Base-by-base conservation (phyloP, 331 rosid species). In the Rosa hybrid region DNA sequence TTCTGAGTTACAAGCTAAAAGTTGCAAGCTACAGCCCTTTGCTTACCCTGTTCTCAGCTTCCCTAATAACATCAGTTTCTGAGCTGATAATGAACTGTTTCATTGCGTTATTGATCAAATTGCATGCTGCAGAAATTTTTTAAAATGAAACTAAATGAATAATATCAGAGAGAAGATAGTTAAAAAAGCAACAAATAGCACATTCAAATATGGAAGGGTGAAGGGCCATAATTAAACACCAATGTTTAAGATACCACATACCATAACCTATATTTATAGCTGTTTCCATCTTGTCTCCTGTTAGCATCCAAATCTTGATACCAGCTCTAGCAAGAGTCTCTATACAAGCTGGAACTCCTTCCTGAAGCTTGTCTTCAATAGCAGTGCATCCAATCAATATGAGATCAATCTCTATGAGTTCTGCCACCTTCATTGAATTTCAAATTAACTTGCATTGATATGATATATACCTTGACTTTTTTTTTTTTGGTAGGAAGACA, bases 301-400 rank as follows among this genome's bases (percentile, higher is more conserved):
- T 95, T 27, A 95, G 92, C 75, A 95, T 90, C 99, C 99, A 95
- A 84, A 95, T 88, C 88, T 95, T 95, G 85, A 95, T 95, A 69
- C 99, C 99, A 80, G 99, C 99, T 84, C 91, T 87, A 72, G 94
- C 78, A 75, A 95, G 97, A 82, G 96, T 95, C 91, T 90, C 94
- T 80, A 95, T 91, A 84, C 98, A 91, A 80, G 80, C 79, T 45
- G 99, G 99, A 63, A 95, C 99, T 78, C 99, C 99, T 87, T 95
- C 99, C 90, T 95, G 99, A 88, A 95, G 99, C 84, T 95, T 95
- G 85, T 95, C 99, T 89, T 95, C 99, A 25, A 95, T 95, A 79
- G 99, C 99, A 77, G 99, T 95, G 86, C 92, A 86, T 83, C 99
- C 99, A 81, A 95, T 87, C 88, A 95, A 89, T 78, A 81, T 78